Base-by-base conservation (phyloP, 2,329 filamentous ascomycete species). In the Volutella citrinella region DNA sequence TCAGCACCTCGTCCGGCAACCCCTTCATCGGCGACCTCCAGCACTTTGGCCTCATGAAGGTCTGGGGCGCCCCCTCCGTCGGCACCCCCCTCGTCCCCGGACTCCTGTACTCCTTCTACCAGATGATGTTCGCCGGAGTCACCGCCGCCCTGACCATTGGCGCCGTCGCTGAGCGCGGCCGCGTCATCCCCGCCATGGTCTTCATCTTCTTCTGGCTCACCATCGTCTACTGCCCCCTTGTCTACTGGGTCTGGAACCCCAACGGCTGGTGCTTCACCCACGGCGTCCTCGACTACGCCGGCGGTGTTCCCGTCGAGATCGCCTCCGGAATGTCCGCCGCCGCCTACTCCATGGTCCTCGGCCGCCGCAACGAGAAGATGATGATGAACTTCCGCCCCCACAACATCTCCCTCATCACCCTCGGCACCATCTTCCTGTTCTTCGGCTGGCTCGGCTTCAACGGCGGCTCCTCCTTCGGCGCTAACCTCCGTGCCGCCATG, bases 371-470 rank as follows among this genome's bases (percentile, higher is more conserved):
- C 70, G 91, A 97, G 72, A 93, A 89, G 72, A 96, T 97, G 89
- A 96, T 97, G 87, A 80, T 96, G 67, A 97, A 97, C 77, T 97
- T 97, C 78, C 87, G 93, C 50, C 93, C 93, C 13, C 93, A 98
- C 75, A 98, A 98, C 71, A 93, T 97, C 49, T 95, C 90, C 6
- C 78, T 97, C 56, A 95, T 98, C 66, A 90, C 93, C 1, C 83
- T 97, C 52, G 93, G 93, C 45, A 97, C 93, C 5, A 78, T 95
- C 47, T 78, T 98, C 54, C 87, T 98, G 36, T 97, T 90, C 90
- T 97, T 97, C 56, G 93, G 93, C 56, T 98, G 93, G 93, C 75
- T 98, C 46, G 93, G 90, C 35, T 98, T 98, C 80, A 98, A 98
- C 74, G 93, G 91, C 54, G 93, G 93, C 46, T 96, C 90, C 16